Conservation (phyloP, 73 alveolate species). For the Blepharisma japonicum region DNA sequence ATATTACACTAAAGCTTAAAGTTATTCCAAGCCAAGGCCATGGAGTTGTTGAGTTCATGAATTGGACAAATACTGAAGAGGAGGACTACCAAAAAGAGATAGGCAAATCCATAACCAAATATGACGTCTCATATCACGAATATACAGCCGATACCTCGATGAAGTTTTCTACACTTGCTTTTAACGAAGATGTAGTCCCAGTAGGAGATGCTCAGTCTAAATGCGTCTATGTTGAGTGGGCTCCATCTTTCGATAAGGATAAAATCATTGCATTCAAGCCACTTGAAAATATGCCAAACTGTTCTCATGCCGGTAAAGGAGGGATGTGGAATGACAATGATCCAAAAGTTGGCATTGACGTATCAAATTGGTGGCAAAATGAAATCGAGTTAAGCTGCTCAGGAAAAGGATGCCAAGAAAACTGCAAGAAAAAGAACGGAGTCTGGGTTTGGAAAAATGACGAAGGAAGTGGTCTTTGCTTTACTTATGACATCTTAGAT, state of each 20-base stretch:
- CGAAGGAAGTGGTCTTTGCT: not conserved
- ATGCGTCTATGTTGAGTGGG: not conserved
- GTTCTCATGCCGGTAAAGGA: not conserved
- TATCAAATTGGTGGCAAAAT: conserved; percentile 7
- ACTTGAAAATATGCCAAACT: not conserved
- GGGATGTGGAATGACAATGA: not conserved
- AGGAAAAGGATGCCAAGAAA: not conserved
- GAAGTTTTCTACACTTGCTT: not conserved
- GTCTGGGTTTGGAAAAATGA: not conserved
- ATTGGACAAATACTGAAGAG: not conserved
- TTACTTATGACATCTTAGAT: conserved; percentile 2
- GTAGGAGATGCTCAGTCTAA: conserved; percentile 6
- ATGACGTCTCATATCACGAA: not conserved
- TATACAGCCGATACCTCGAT: not conserved
- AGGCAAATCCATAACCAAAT: not conserved
- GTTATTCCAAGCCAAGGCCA: conserved; percentile 21
- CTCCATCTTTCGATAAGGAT: not conserved
- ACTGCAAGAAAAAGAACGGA: conserved; percentile 5
- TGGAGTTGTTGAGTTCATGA: not conserved
- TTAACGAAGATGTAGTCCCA: conserved; percentile 10
- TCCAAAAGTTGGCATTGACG: conserved; percentile 16
- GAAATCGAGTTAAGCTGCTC: not conserved
- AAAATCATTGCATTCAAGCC: not conserved
- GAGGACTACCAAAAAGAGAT: not conserved
- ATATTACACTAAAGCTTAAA: not conserved